Percentiles rank a stretch among this genome's conserved stretches.
These are phyloP conservation scores for Xylaria hypoxylon DNA, from an alignment of 2,329 filamentous ascomycete species.

Conservation along the genomic window DNA sequence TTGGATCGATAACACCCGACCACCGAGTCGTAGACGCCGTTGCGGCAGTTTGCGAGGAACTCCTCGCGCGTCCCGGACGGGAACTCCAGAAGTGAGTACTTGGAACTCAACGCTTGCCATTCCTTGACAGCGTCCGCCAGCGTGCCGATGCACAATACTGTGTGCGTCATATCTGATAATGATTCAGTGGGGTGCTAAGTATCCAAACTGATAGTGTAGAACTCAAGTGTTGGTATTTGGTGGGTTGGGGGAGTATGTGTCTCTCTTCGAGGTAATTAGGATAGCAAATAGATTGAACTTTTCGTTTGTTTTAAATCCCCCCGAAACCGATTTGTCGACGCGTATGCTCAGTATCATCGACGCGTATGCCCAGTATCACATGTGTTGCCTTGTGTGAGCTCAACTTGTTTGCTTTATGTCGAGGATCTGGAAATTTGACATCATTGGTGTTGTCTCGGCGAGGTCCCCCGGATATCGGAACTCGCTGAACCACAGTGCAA, in stretches of 20 bases:
- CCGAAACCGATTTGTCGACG: neutral
- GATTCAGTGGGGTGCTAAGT: no score
- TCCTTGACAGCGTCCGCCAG: conserved; percentile 40
- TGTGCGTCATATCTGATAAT: conserved; percentile 38
- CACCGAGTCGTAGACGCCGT: conserved; percentile 44
- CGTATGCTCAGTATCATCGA: no score
- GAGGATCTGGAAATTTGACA: neutral
- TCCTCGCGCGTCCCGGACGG: conserved; percentile 42
- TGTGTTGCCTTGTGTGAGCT: neutral
- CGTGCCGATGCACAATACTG: conserved; percentile 45
- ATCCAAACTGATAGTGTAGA: no score
- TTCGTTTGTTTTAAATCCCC: neutral
- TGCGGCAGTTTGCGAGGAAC: conserved; percentile 45
- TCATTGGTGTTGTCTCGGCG: conserved; percentile 24
- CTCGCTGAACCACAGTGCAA: conserved; percentile 8
- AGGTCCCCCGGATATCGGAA: conserved; percentile 33
- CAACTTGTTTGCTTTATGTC: neutral
- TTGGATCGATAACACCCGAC: conserved; percentile 48
- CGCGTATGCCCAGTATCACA: neutral
- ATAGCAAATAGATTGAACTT: neutral
- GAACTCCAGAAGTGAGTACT: conserved; percentile 47
- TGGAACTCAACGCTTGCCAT: conserved; percentile 45
- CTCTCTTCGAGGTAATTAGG: neutral
- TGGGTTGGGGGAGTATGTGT: neutral
- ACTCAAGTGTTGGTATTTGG: no score